These are phyloP conservation scores for Mimosa bimucronata DNA, from an alignment of 306 rosid species.

Conservation along the genomic window DNA sequence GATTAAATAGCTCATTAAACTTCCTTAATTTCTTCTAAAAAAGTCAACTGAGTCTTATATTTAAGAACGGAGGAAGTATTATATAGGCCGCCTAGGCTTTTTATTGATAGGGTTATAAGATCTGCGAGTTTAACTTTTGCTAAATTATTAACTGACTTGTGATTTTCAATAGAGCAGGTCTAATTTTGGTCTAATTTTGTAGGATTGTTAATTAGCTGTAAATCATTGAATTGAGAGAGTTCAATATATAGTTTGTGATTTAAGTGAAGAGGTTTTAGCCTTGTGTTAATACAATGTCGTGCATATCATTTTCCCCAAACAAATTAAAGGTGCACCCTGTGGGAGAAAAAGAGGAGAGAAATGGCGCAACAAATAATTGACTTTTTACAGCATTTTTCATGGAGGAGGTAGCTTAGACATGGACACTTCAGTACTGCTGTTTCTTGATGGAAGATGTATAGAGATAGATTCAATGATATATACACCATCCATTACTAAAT, in stretches of 20 bases:
- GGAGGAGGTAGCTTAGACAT: slow-evolving; percentile 32
- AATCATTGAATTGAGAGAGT: slow-evolving; percentile 13
- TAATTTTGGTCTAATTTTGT: too few species aligned
- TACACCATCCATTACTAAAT: too few species aligned
- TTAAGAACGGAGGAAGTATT: too few species aligned
- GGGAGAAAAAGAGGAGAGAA: slow-evolving; percentile 44
- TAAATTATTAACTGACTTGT: too few species aligned
- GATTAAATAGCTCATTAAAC: too few species aligned
- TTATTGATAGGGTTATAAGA: too few species aligned
- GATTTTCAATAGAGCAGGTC: too few species aligned
- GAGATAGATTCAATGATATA: too few species aligned
- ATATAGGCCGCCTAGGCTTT: slow-evolving; percentile 16
- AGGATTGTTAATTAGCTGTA: too few species aligned
- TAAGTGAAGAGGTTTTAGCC: slow-evolving; percentile 36
- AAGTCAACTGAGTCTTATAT: too few species aligned
- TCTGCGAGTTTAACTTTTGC: too few species aligned
- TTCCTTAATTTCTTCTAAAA: too few species aligned
- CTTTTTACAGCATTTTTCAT: slow-evolving; percentile 40
- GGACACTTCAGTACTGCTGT: background rate
- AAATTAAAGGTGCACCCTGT: slow-evolving; percentile 39
- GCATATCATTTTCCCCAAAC: slow-evolving; percentile 24
- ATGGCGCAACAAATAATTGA: slow-evolving; percentile 61
- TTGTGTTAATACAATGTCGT: slow-evolving; percentile 30
- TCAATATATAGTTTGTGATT: slow-evolving; percentile 34
- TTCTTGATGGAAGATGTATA: background rate